Evolutionary conservation across 768 basidiomycete species (phyloP).

Genomic region (Porphyrellus cyaneotinctus): DNA sequence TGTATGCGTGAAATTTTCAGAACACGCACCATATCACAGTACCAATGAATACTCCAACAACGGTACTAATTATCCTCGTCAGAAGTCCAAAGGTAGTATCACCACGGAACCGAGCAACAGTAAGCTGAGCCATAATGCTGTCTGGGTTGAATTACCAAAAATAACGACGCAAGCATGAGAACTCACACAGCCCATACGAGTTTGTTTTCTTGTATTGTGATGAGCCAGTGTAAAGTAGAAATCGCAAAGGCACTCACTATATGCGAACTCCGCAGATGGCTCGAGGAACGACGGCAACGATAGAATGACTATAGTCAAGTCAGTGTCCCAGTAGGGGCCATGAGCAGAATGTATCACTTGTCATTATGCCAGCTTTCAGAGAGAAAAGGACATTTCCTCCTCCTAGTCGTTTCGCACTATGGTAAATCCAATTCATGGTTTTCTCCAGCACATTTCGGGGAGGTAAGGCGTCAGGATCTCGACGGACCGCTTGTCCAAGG

Average conservation of each 20-base stretch:
- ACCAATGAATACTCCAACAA: conserved; percentile 60
- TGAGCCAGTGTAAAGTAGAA: conserved; percentile 5
- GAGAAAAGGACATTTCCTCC: conserved; percentile 65
- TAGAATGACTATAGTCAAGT: conserved; percentile 43
- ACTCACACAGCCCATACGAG: conserved; percentile 70
- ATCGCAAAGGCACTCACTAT: conserved; percentile 38
- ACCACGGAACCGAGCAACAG: conserved; percentile 66
- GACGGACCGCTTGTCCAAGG: conserved; percentile 51
- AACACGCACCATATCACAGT: conserved; percentile 58
- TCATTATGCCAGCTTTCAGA: conserved; percentile 64
- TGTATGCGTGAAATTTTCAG: not conserved
- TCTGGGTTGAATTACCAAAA: not conserved
- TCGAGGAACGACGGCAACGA: conserved; percentile 55
- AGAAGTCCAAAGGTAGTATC: conserved; percentile 69
- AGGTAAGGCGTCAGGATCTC: conserved; percentile 75
- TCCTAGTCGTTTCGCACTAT: conserved; percentile 36
- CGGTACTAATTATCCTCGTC: conserved; percentile 59
- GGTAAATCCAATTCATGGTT: conserved; percentile 44
- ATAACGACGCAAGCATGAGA: not conserved
- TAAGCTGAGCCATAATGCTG: conserved; percentile 75
- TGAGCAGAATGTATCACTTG: conserved; percentile 37
- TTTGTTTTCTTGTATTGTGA: conserved; percentile 44
- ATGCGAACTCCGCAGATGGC: conserved; percentile 53
- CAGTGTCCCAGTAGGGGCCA: not conserved
- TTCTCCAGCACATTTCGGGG: conserved; percentile 57